Evolutionary conservation across 2,329 filamentous ascomycete genomes (phyloP), one percentile per base, ranked within the genome.

Genomic region (Talaromyces sp.): DNA sequence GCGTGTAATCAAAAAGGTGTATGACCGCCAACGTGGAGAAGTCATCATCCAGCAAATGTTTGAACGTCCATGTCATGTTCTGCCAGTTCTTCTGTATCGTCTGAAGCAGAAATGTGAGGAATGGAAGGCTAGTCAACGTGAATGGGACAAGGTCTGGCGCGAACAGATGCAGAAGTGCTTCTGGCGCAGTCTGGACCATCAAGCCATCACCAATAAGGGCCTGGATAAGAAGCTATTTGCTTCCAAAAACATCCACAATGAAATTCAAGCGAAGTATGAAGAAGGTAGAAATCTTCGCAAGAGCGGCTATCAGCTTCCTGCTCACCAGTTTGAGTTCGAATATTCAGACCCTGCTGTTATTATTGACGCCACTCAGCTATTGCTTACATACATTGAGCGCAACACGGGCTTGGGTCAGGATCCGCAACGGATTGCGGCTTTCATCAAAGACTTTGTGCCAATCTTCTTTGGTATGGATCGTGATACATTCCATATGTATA

Each of bases 81-180:
- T 99, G 2, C 94, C 94, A 0, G 86, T 97, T 37, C 83, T 99
- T 28, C 79, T 99, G 60, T 88, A 89, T 53, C 85, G 94, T 11
- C 81, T 99, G 65, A 97, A 97, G 77, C 90, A 95, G 67, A 97
- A 97, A 72, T 87, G 95, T 45, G 94, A 99, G 73, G 92, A 97
- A 68, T 99, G 94, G 94, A 91, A 96, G 63, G 92, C 95, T 65
- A 93, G 91, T 5, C 92, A 89, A 80, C 90, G 94, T 33, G 95
- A 99, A 71, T 99, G 94, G 94, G 92, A 97, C 73, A 97, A 97
- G 75, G 91, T 99, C 7, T 99, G 94, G 94, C 91, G 94, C 63
- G 87, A 91, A 52, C 94, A 97, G 76, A 97, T 93, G 22, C 89
- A 96, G 69, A 87, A 89, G 67, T 93, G 96, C 78, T 96, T 97